Percentiles rank a stretch among this genome's conserved stretches.
Evolutionary conservation across 1,284 basidiomycete species (phyloP).

Genomic region (Puccinia polysora): DNA sequence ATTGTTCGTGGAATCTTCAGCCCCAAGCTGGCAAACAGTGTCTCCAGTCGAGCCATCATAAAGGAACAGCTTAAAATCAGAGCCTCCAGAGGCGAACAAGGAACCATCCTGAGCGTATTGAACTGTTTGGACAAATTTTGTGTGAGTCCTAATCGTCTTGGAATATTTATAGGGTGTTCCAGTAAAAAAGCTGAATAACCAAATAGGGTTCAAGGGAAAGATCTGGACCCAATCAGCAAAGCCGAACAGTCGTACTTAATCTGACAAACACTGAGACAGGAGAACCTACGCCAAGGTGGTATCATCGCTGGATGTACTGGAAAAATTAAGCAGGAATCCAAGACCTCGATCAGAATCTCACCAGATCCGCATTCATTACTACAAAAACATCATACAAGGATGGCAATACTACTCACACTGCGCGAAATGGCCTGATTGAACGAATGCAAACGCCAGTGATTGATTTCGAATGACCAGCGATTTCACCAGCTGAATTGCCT

Average conservation of each 20-base stretch:
- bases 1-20: slow-evolving; percentile 64
- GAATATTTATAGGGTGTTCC: slow-evolving; percentile 81
- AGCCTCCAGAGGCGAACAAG: slow-evolving; percentile 81
- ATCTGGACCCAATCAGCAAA: background rate
- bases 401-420: slow-evolving; percentile 56
- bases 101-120: slow-evolving; percentile 75
- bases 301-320: slow-evolving; percentile 64
- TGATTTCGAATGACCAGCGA: slow-evolving; percentile 86
- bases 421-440: slow-evolving; percentile 82
- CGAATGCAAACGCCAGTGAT: slow-evolving; percentile 90
- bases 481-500: slow-evolving; percentile 86
- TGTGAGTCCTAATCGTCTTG: slow-evolving; percentile 77
- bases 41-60: slow-evolving; percentile 91
- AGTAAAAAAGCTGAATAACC: slow-evolving; percentile 48
- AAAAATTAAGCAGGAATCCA: background rate
- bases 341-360: too few species aligned
- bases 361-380: too few species aligned
- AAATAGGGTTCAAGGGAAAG: background rate
- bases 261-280: background rate
- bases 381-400: too few species aligned
- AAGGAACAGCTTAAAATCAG: slow-evolving; percentile 79
- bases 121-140: slow-evolving; percentile 90
- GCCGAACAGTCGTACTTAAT: background rate
- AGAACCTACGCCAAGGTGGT: slow-evolving; percentile 64
- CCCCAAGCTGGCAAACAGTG: slow-evolving; percentile 64